These are phyloP conservation scores for Exophiala sp. DNA, from an alignment of 2,329 filamentous ascomycete genomes.

Conservation along the genomic window DNA sequence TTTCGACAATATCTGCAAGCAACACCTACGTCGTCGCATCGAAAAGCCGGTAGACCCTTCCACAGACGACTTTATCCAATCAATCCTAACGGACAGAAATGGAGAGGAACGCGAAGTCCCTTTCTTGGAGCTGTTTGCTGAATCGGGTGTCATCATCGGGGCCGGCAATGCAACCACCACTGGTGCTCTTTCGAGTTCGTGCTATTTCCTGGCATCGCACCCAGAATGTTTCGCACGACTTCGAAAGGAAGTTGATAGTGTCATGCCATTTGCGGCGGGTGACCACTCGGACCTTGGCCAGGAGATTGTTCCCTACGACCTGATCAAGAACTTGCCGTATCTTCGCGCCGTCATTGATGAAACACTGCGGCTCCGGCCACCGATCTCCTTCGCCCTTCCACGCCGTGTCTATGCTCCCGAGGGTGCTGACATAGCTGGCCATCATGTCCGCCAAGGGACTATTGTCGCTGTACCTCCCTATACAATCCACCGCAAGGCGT, in stretches of 20 bases:
- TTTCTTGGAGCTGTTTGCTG: background rate
- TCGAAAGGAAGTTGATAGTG: background rate
- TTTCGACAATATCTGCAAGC: background rate
- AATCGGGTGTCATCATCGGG: background rate
- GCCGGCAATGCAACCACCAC: background rate
- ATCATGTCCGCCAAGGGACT: background rate
- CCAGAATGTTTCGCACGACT: background rate
- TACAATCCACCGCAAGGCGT: background rate
- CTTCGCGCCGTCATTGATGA: slow-evolving; percentile 10
- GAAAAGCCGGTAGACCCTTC: background rate
- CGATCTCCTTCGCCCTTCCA: background rate
- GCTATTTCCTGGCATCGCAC: background rate
- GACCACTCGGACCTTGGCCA: background rate
- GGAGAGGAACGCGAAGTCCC: background rate
- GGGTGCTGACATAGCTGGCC: background rate
- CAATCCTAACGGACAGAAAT: background rate
- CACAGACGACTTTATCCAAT: background rate
- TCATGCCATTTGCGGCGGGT: background rate
- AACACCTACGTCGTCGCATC: background rate
- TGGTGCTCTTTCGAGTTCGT: background rate
- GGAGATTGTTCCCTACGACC: background rate
- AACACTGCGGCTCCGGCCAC: slow-evolving; percentile 9
- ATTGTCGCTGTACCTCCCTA: background rate
- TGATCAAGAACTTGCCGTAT: background rate
- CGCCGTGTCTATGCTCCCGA: background rate